These are phyloP conservation scores for Chrysanthemum makinoi DNA, from an alignment of 129 eudicot genomes.

Conservation along the genomic window DNA sequence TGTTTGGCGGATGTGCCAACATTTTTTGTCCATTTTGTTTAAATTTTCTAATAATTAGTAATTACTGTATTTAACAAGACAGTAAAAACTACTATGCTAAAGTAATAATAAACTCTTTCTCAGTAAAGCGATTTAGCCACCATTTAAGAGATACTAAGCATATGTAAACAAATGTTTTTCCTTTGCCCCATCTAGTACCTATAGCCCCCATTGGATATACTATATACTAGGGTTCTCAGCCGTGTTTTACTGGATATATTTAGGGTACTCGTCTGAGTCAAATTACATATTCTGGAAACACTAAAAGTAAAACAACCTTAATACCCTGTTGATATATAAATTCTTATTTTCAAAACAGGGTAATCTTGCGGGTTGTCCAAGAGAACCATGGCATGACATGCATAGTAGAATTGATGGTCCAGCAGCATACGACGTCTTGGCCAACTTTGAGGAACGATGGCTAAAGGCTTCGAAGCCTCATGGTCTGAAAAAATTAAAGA, in stretches of 20 bases:
- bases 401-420: constrained; percentile 90
- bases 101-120: no score
- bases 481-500: constrained; percentile 64
- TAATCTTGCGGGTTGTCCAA: constrained; percentile 67
- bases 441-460: constrained; percentile 90
- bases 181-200: no score
- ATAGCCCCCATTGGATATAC: no score
- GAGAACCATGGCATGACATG: constrained; percentile 99
- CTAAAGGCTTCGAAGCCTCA: constrained; percentile 79
- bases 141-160: background rate
- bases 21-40: background rate
- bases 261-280: no score
- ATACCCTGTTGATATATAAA: constrained; percentile 1
- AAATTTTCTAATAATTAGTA: no score
- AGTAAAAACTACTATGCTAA: no score
- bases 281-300: background rate
- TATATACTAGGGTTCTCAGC: no score
- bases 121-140: background rate
- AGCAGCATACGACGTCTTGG: constrained; percentile 84
- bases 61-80: no score
- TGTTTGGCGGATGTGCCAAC: background rate
- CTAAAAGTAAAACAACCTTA: background rate
- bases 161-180: no score
- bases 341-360: constrained; percentile 42
- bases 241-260: no score